Base-by-base conservation (phyloP, 1,139 yeast genomes). In the Zygosaccharomyces pseudobailii region DNA sequence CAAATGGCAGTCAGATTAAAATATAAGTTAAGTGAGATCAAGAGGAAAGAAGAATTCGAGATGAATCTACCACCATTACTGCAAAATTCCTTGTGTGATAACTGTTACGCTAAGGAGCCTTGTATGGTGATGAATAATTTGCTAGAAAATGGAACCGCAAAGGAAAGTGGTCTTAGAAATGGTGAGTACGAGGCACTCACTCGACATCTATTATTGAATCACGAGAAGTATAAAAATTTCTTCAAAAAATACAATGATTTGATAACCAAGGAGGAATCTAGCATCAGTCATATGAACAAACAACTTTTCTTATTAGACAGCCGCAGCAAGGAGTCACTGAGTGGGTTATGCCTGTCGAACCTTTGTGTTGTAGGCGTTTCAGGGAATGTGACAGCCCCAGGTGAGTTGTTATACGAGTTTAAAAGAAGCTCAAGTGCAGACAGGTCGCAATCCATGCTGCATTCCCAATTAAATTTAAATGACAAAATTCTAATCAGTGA, bases 401-500 rank as follows among this genome's bases (percentile, higher is more conserved):
- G 58, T 5, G 61, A 64, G 13, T 81, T 70, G 53, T 47, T 67
- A 5, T 84, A 82, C 58, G 72, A 78, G 0, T 80, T 84, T 55
- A 64, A 57, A 36, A 69, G 83, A 53, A 61, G 64, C 2, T 25
- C 48, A 45, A 0, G 9, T 13, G 22, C 47, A 0, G 43, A 46
- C 0, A 47, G 51, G 6, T 49, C 56, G 49, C 67, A 0, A 54
- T 75, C 51, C 66, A 68, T 51, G 56, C 61, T 55, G 3, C 42
- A 49, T 1, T 67, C 80, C 0, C 85, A 80, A 51, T 58, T 84
- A 2, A 44, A 70, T 0, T 71, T 70, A 36, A 69, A 71, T 54
- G 92, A 84, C 60, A 66, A 78, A 36, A 76, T 90, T 2, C 73
- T 85, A 21, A 71, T 89, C 1, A 87, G 96, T 58, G 96, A 87